Evolutionary conservation across 345 rosid species (phyloP).

Genomic region (Cardamine occulta): DNA sequence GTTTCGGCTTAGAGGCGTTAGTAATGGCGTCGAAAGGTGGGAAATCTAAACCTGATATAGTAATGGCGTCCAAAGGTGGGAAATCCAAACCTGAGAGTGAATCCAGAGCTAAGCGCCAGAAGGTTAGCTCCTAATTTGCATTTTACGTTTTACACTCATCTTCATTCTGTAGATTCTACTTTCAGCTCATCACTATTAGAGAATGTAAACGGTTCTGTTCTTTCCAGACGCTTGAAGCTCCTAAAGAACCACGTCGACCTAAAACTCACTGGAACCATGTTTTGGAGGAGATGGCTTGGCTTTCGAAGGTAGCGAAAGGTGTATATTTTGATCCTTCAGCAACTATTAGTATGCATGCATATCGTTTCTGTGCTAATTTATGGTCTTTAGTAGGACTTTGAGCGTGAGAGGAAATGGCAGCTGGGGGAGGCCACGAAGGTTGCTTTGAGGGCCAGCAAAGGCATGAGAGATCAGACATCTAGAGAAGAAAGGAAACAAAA

Average conservation of each 20-base stretch:
- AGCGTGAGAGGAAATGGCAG: slow-evolving; percentile 99
- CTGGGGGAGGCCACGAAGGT: slow-evolving; percentile 91
- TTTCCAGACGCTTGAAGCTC: slow-evolving; percentile 91
- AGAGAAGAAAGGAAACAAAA: slow-evolving; percentile 94
- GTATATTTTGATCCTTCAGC: slow-evolving; percentile 16
- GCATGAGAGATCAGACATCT: slow-evolving; percentile 90
- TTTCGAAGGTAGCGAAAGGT: slow-evolving; percentile 71
- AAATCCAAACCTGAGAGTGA: slow-evolving; percentile 73
- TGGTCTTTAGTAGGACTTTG: slow-evolving; percentile 74
- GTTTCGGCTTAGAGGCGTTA: slow-evolving; percentile 17
- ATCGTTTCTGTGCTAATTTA: slow-evolving; percentile 41
- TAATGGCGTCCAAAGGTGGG: slow-evolving; percentile 27
- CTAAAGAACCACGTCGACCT: slow-evolving; percentile 88
- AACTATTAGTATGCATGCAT: slow-evolving; percentile 23
- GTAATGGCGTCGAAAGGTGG: slow-evolving; percentile 45
- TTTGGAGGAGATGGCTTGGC: slow-evolving; percentile 96
- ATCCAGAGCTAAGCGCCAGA: slow-evolving; percentile 84
- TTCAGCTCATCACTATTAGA: not conserved
- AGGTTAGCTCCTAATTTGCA: slow-evolving; percentile 50
- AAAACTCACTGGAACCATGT: slow-evolving; percentile 99
- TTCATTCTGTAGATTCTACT: not conserved
- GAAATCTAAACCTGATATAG: slow-evolving; percentile 68
- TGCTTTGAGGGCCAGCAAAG: slow-evolving; percentile 95
- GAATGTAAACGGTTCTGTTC: slow-evolving; percentile 13
- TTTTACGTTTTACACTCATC: not conserved